A percentile compares a stretch with the other conserved stretches of the same genome.
Conservation (phyloP, 768 basidiomycete genomes). For the Amanita rimosa region DNA sequence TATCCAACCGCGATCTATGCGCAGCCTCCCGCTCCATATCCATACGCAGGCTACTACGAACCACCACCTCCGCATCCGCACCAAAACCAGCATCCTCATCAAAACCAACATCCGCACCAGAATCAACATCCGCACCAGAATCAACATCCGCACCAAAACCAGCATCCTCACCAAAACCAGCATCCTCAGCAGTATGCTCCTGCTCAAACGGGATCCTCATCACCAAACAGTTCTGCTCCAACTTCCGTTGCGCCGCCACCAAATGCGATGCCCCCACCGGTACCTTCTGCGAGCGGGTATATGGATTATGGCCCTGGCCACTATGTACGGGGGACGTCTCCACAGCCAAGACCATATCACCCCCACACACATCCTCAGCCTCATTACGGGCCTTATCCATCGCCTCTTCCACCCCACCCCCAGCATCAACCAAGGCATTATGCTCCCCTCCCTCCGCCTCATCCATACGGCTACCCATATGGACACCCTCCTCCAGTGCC, state of each 20-base stretch:
- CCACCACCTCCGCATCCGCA: slow-evolving; percentile 15
- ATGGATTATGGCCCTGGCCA: background rate
- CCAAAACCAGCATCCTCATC: slow-evolving; percentile 16
- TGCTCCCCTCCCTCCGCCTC: slow-evolving; percentile 12
- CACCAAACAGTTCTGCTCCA: background rate
- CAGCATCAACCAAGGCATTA: slow-evolving; percentile 13
- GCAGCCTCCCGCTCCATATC: slow-evolving; percentile 14
- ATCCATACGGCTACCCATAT: slow-evolving; percentile 16
- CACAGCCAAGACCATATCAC: slow-evolving; percentile 10
- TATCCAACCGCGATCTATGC: slow-evolving; percentile 17
- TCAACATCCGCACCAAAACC: slow-evolving; percentile 10
- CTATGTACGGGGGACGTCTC: slow-evolving; percentile 4
- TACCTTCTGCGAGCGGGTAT: slow-evolving; percentile 4
- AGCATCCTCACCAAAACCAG: slow-evolving; percentile 9
- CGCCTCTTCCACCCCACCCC: slow-evolving; percentile 7
- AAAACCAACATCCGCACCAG: slow-evolving; percentile 9
- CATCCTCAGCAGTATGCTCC: slow-evolving; percentile 10
- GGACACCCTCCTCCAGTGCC: slow-evolving; percentile 12
- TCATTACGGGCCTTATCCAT: slow-evolving; percentile 8
- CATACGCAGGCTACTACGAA: slow-evolving; percentile 14
- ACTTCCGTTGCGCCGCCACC: background rate
- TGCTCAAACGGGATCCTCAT: background rate
- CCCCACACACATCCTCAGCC: slow-evolving; percentile 9
- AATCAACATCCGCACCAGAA: slow-evolving; percentile 8
- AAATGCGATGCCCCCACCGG: slow-evolving; percentile 8